Conservation (phyloP, 208 protist genomes). For the Trypanosoma vivax region DNA sequence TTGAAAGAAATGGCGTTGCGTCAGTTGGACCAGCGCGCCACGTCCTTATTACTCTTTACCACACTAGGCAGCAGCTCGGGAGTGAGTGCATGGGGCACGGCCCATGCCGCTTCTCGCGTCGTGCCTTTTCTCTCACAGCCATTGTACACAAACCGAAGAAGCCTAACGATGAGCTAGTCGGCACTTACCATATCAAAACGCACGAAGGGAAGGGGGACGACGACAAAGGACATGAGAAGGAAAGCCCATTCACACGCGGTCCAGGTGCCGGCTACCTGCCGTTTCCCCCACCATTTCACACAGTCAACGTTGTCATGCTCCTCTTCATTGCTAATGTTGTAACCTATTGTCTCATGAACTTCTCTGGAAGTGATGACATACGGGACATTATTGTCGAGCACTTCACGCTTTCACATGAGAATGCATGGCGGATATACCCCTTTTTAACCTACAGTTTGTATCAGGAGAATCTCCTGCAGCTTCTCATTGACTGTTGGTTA, state of each 20-base stretch:
- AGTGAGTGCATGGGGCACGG: neutral
- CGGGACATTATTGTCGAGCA: constrained; percentile 83
- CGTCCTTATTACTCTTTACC: constrained; percentile 11
- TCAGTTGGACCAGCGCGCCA: constrained; percentile 1
- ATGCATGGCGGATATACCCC: constrained; percentile 69
- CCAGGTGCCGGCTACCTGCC: constrained; percentile 69
- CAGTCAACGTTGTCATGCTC: constrained; percentile 83
- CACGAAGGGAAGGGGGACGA: constrained; percentile 59
- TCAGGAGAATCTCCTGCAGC: constrained; percentile 85
- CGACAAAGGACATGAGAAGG: constrained; percentile 31
- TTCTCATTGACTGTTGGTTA: constrained; percentile 82
- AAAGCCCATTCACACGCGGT: constrained; percentile 50
- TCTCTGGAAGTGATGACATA: constrained; percentile 60
- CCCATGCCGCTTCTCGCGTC: constrained; percentile 1
- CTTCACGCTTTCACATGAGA: constrained; percentile 83
- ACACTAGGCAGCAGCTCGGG: constrained; percentile 3
- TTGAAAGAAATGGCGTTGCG: constrained; percentile 16
- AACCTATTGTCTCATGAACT: constrained; percentile 76
- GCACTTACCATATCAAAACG: constrained; percentile 35
- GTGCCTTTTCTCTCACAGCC: constrained; percentile 11
- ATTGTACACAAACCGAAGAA: constrained; percentile 14
- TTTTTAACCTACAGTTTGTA: constrained; percentile 84
- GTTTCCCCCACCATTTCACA: constrained; percentile 83
- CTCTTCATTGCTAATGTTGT: constrained; percentile 71
- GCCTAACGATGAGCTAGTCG: constrained; percentile 35